These are phyloP conservation scores for Clonostachys chloroleuca DNA, from an alignment of 2,329 filamentous ascomycete genomes.

Conservation along the genomic window DNA sequence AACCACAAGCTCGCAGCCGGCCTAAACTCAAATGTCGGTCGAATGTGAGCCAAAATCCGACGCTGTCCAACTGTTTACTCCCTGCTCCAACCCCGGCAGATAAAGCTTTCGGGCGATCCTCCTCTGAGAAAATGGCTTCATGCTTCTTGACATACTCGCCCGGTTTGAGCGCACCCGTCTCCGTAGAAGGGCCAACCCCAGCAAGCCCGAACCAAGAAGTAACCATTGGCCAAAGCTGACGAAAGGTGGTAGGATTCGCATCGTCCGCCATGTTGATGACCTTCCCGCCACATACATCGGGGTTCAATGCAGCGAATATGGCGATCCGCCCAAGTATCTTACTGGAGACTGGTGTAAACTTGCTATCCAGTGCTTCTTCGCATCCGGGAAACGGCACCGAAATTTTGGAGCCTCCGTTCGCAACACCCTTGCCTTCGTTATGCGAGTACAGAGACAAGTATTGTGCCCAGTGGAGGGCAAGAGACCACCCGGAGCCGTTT, in stretches of 20 bases:
- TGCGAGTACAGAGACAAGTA: slow-evolving; percentile 27
- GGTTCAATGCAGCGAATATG: slow-evolving; percentile 20
- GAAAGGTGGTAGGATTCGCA: slow-evolving; percentile 14
- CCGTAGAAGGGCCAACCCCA: slow-evolving; percentile 10
- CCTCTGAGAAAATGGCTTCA: slow-evolving; percentile 17
- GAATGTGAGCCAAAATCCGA: slow-evolving; percentile 41
- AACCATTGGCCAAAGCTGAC: slow-evolving; percentile 21
- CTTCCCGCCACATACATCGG: slow-evolving; percentile 12
- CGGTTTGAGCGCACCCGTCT: slow-evolving; percentile 8
- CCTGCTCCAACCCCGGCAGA: slow-evolving; percentile 27
- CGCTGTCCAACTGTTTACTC: slow-evolving; percentile 29
- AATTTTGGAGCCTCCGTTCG: background rate
- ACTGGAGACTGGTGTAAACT: slow-evolving; percentile 23
- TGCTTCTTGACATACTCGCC: slow-evolving; percentile 22
- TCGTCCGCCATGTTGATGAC: slow-evolving; percentile 25
- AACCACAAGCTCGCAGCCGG: slow-evolving; percentile 29
- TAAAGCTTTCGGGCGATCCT: slow-evolving; percentile 13
- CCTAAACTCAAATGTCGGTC: slow-evolving; percentile 39
- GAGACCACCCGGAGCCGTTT: slow-evolving; percentile 24
- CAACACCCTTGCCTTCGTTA: slow-evolving; percentile 8
- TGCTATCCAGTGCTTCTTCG: slow-evolving; percentile 11
- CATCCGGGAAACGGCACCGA: slow-evolving; percentile 22
- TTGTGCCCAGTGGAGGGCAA: slow-evolving; percentile 32
- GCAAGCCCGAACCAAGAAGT: slow-evolving; percentile 22
- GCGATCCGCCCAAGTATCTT: slow-evolving; percentile 18